A percentile compares a stretch with the other conserved stretches of the same genome.
phyloP scores from a whole-genome alignment of 2,329 filamentous ascomycete species.

The Aphanocladium album region DNA sequence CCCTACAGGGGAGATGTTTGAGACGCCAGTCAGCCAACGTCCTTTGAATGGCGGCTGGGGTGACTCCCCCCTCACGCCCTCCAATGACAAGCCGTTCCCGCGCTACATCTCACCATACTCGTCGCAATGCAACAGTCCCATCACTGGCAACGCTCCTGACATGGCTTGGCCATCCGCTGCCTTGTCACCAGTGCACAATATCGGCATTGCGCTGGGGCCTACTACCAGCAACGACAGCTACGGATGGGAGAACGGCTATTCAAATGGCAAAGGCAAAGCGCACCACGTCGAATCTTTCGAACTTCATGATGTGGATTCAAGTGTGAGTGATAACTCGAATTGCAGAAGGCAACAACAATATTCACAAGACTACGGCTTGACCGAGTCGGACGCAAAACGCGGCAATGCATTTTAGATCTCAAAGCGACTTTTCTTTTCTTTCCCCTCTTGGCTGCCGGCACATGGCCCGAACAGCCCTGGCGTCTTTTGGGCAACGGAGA shows the following conservation, averaged over 20 bases:
- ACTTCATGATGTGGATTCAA: conserved; percentile 40
- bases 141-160: conserved; percentile 45
- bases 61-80: conserved; percentile 42
- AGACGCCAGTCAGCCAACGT: conserved; percentile 50
- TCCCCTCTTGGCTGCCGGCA: neutral
- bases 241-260: neutral
- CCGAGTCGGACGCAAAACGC: neutral
- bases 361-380: neutral
- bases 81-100: conserved; percentile 30
- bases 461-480: neutral
- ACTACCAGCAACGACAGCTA: conserved; percentile 20
- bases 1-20: conserved; percentile 21
- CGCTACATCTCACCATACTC: conserved; percentile 56
- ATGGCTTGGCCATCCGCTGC: conserved; percentile 31
- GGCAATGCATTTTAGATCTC: neutral
- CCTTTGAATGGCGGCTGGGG: conserved; percentile 48
- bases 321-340: conserved; percentile 20
- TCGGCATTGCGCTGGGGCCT: conserved; percentile 41
- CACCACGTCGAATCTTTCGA: conserved; percentile 40
- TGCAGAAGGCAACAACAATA: neutral
- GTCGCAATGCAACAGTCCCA: conserved; percentile 55
- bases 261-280: conserved; percentile 39
- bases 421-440: neutral
- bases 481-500: neutral
- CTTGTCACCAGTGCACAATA: conserved; percentile 26